These are phyloP conservation scores for Calonectria hongkongensis DNA, from an alignment of 2,329 filamentous ascomycete genomes.

Conservation along the genomic window DNA sequence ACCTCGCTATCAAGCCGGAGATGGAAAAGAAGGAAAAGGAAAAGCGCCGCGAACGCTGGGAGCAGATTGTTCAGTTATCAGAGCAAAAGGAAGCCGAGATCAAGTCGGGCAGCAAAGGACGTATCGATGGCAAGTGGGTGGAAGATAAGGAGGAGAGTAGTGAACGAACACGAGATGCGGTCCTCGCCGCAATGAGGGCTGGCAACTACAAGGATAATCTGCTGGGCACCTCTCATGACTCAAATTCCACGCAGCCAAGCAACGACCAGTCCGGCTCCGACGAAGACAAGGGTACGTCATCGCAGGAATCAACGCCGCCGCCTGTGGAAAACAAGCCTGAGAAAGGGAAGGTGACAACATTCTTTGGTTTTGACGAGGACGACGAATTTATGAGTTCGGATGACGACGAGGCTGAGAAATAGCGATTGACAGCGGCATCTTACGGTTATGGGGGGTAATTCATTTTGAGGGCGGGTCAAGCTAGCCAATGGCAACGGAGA, in stretches of 20 bases:
- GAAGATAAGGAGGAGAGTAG: conserved; percentile 94
- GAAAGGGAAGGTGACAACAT: conserved; percentile 68
- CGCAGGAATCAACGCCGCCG: conserved; percentile 70
- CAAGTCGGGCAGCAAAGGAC: conserved; percentile 80
- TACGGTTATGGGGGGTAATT: conserved; percentile 28
- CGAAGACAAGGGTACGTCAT: conserved; percentile 63
- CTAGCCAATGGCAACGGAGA: conserved; percentile 46
- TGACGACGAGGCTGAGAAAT: conserved; percentile 71
- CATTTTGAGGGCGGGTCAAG: conserved; percentile 34
- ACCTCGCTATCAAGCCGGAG: conserved; percentile 94
- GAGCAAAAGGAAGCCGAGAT: conserved; percentile 91
- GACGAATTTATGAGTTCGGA: conserved; percentile 84
- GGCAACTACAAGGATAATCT: conserved; percentile 78
- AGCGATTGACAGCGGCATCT: conserved; percentile 34
- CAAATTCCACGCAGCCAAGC: conserved; percentile 61
- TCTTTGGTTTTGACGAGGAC: conserved; percentile 87
- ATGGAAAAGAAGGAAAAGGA: conserved; percentile 98
- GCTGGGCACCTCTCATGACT: conserved; percentile 70
- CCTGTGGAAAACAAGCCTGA: conserved; percentile 65
- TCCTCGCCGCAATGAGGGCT: conserved; percentile 80
- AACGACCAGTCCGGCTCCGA: conserved; percentile 57
- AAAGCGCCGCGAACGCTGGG: conserved; percentile 87
- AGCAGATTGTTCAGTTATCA: conserved; percentile 89
- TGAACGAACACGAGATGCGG: conserved; percentile 87
- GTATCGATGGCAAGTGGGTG: conserved; percentile 93